A percentile compares a stretch with the other conserved stretches of the same genome.
Conservation (phyloP, 305 asterid species). For the Fraxinus paxiana region DNA sequence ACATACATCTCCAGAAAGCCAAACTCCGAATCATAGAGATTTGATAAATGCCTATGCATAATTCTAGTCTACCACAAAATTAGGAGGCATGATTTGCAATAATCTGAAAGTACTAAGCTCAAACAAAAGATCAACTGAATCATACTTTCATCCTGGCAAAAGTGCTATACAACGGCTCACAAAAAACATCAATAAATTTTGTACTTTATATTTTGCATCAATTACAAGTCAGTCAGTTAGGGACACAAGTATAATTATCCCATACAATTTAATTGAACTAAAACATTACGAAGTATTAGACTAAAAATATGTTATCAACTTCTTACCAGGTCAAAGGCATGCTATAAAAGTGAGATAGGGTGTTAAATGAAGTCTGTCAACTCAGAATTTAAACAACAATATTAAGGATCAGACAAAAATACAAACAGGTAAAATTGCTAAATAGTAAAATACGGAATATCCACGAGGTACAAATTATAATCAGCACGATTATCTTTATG, state of each 20-base stretch:
- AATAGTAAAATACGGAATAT: not conserved
- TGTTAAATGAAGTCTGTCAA: not conserved
- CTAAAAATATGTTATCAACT: not conserved
- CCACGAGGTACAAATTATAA: not conserved
- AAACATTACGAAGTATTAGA: not conserved
- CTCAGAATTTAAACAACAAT: not conserved
- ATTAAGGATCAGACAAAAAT: not conserved
- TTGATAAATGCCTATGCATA: not conserved
- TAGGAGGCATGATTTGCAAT: not conserved
- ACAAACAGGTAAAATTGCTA: not conserved
- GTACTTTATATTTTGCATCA: not conserved
- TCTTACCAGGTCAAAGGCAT: not conserved
- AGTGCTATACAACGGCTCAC: conserved; percentile 2
- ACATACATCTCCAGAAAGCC: not conserved
- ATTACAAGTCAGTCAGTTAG: not conserved
- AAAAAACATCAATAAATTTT: not conserved
- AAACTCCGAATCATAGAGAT: not conserved
- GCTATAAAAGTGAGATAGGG: not conserved
- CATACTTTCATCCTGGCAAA: not conserved
- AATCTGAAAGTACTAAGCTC: not conserved
- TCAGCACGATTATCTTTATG: conserved; percentile 2
- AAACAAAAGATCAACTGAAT: not conserved
- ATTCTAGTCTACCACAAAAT: not conserved
- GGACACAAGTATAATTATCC: not conserved
- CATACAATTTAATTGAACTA: not conserved